Base-by-base conservation (phyloP, 2,329 filamentous ascomycete genomes). In the Colletotrichum tamarilloi region DNA sequence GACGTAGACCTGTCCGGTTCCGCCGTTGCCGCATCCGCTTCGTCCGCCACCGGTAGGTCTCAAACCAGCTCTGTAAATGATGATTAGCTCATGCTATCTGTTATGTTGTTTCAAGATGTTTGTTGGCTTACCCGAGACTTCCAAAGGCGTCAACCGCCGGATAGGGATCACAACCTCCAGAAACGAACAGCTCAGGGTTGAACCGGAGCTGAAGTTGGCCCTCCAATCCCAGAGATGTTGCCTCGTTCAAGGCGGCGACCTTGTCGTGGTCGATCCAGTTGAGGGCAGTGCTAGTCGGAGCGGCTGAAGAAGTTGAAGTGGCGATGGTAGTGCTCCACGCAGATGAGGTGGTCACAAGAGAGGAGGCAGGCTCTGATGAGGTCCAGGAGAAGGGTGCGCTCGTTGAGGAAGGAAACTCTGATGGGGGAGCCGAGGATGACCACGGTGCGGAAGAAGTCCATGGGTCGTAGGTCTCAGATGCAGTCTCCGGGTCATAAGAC, bases 1-100 rank as follows among this genome's bases (percentile, higher is more conserved):
- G 52, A 52, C 63, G 22, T 66, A 66, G 14, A 66, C 63, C 3
- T 66, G 63, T 12, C 28, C 63, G 7, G 3, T 66, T n/a, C 63
- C 63, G 2, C 63, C 63, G 11, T 26, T 26, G 11, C 53, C 63
- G 22, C 32, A 66, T 52, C 63, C 32, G 6, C 63, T 66, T 66
- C 63, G n/a, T 26, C 63, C 32, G 11, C 32, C 22, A 6, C 9
- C 9, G 3, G 52, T 66, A 1, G 63, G 63, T 28, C 14, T 57
- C 3, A 66, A 22, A 28, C 63, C 63, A 11, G 14, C 63, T 42
- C 49, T 66, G 16, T 2, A 7, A 28, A 26, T 26, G 1, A n/a
- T 1, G 4, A 9, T 66, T 24, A 66, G 62, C 22, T 14, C 6
- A 14, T 55, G 22, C 26, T 26, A 26, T 26, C 26, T 26, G 5